Evolutionary conservation across 106 monocot species (phyloP).

Genomic region (Gastrodia elata): DNA sequence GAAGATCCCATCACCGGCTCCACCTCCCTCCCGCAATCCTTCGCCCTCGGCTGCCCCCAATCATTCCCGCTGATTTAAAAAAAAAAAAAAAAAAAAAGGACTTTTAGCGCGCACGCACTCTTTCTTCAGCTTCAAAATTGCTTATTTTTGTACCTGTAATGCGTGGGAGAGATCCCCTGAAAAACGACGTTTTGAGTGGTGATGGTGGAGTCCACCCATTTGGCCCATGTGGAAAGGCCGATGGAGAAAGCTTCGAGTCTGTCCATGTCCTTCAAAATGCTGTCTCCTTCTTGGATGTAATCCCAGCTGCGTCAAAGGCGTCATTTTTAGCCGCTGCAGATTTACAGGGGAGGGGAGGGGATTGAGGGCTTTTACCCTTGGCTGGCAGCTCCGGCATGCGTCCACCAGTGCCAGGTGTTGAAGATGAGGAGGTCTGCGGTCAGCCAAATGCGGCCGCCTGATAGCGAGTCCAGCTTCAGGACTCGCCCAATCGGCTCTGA

Average conservation of each 20-base stretch:
- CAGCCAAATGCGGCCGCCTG: constrained; percentile 30
- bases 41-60: constrained; percentile 47
- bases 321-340: background rate
- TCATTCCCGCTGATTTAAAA: constrained; percentile 30
- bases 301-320: constrained; percentile 40
- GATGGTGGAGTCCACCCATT: constrained; percentile 67
- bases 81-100: no score
- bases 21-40: constrained; percentile 42
- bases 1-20: constrained; percentile 20
- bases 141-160: constrained; percentile 38
- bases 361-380: constrained; percentile 13
- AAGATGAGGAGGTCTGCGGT: constrained; percentile 46
- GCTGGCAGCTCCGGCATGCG: constrained; percentile 17
- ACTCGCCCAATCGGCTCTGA: constrained; percentile 26
- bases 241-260: constrained; percentile 60
- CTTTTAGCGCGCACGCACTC: background rate
- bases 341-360: background rate
- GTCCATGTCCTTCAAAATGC: constrained; percentile 58
- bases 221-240: constrained; percentile 74
- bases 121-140: no score
- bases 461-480: constrained; percentile 49
- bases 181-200: constrained; percentile 65
- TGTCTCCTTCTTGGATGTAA: constrained; percentile 48
- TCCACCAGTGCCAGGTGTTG: constrained; percentile 72
- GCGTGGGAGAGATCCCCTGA: constrained; percentile 79